Evolutionary conservation across 2,329 filamentous ascomycete genomes (phyloP).

Genomic region (Aspergillus jensenii): DNA sequence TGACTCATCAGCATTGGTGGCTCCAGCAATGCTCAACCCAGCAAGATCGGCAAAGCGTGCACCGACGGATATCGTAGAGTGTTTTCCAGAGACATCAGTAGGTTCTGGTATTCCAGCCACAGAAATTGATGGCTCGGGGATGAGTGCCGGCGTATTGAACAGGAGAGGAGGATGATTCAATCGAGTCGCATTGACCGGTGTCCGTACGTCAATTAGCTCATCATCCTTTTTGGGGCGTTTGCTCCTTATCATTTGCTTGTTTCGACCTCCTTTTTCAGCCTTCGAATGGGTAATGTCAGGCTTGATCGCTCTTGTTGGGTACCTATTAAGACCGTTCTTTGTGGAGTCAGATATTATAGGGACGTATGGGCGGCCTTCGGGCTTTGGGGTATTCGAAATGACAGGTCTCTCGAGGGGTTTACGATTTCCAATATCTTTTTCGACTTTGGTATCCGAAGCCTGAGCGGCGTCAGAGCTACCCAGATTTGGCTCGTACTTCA

Average conservation of each 20-base stretch:
- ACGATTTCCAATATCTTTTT: neutral
- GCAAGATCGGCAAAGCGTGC: constrained; percentile 2
- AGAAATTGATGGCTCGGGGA: constrained; percentile 10
- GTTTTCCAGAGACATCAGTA: neutral
- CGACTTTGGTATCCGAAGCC: neutral
- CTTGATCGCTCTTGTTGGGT: neutral
- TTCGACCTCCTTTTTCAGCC: neutral
- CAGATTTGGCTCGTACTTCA: constrained; percentile 13
- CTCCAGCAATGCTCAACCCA: constrained; percentile 7
- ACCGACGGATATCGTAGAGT: too few species aligned
- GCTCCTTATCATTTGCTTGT: neutral
- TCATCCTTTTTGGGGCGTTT: neutral
- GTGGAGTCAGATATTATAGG: constrained; percentile 16
- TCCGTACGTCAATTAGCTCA: constrained; percentile 17
- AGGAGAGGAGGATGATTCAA: constrained; percentile 8
- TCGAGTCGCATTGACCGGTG: neutral
- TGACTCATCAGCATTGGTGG: neutral
- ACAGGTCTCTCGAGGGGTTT: neutral
- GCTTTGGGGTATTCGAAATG: neutral
- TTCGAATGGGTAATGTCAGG: neutral
- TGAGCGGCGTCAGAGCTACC: neutral
- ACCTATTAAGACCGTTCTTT: constrained; percentile 17
- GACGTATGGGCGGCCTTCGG: constrained; percentile 1
- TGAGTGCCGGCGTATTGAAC: constrained; percentile 20
- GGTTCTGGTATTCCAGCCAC: neutral